phyloP scores from a whole-genome alignment of 495 filamentous ascomycete genomes.

The Friedmanniomyces simplex region DNA sequence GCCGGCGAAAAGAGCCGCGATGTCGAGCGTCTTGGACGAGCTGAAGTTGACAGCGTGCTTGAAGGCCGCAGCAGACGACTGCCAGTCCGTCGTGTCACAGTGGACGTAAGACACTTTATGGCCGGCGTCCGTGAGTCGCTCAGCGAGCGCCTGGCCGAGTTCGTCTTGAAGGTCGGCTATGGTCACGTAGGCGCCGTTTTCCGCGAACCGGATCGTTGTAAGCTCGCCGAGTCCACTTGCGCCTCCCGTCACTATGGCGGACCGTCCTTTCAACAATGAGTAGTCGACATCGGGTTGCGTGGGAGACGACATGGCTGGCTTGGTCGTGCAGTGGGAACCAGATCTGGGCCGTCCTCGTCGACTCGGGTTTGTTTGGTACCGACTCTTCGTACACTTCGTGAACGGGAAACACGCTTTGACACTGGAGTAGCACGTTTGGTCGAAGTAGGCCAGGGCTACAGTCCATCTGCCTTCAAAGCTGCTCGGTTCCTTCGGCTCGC shows the following conservation, averaged over 20 bases:
- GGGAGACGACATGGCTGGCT: not conserved
- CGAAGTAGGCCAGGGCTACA: too few species aligned
- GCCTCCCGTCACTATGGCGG: constrained; percentile 20
- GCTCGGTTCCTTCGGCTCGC: not conserved
- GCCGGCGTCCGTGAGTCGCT: constrained; percentile 7
- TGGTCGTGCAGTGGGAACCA: too few species aligned
- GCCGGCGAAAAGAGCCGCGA: constrained; percentile 15
- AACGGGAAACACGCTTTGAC: too few species aligned
- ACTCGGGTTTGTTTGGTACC: not conserved
- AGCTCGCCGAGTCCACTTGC: constrained; percentile 16
- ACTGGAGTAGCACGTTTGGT: too few species aligned
- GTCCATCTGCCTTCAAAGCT: too few species aligned
- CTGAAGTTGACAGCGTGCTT: constrained; percentile 14
- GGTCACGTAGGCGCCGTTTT: constrained; percentile 16
- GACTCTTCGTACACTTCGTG: not conserved
- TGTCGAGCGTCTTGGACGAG: constrained; percentile 15
- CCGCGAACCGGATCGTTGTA: constrained; percentile 1
- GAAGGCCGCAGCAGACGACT: constrained; percentile 17
- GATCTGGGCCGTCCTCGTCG: too few species aligned
- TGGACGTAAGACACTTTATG: constrained; percentile 9
- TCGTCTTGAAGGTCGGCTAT: constrained; percentile 18
- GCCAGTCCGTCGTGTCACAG: constrained; percentile 20
- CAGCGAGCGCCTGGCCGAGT: not conserved
- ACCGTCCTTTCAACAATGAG: constrained; percentile 10
- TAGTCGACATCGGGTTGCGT: constrained; percentile 8